Percentiles rank a stretch among this genome's conserved stretches.
Evolutionary conservation across 208 protist genomes (phyloP).

Genomic region (Trypanosomatidae sp.): DNA sequence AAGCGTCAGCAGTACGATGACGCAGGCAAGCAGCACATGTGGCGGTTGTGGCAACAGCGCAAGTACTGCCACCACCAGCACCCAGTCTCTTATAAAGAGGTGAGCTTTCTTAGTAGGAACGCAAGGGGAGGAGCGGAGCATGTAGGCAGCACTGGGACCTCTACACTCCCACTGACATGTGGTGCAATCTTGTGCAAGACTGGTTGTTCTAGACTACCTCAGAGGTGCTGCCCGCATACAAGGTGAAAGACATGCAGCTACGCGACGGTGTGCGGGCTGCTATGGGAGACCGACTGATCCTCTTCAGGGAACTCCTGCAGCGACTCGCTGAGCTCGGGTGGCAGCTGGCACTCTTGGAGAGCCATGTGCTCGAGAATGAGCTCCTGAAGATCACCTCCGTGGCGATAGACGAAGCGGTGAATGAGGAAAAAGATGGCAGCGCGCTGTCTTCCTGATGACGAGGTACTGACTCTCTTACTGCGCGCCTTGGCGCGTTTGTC

Average conservation of each 20-base stretch:
- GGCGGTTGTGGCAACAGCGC: neutral
- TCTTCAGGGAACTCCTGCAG: slow-evolving; percentile 29
- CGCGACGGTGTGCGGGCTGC: slow-evolving; percentile 32
- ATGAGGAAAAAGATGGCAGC: slow-evolving; percentile 5
- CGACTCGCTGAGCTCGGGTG: slow-evolving; percentile 35
- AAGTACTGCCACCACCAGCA: too few species aligned
- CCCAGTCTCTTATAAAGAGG: too few species aligned
- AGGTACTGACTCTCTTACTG: neutral
- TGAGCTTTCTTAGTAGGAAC: neutral
- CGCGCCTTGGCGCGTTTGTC: neutral
- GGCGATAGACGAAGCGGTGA: slow-evolving; percentile 3
- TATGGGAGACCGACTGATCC: slow-evolving; percentile 25
- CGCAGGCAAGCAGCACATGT: neutral
- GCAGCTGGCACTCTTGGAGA: slow-evolving; percentile 23
- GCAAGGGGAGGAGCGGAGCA: neutral
- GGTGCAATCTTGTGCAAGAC: slow-evolving; percentile 27
- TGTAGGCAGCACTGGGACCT: slow-evolving; percentile 11
- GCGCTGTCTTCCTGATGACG: neutral
- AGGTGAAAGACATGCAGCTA: slow-evolving; percentile 30
- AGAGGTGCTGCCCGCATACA: slow-evolving; percentile 10
- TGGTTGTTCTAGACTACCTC: slow-evolving; percentile 22
- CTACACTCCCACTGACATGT: slow-evolving; percentile 20
- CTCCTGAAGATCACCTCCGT: slow-evolving; percentile 2
- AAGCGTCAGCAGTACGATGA: neutral
- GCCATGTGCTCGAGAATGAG: slow-evolving; percentile 18